phyloP scores from a whole-genome alignment of 2,329 filamentous ascomycete species.

The Colletotrichum kahawae region DNA sequence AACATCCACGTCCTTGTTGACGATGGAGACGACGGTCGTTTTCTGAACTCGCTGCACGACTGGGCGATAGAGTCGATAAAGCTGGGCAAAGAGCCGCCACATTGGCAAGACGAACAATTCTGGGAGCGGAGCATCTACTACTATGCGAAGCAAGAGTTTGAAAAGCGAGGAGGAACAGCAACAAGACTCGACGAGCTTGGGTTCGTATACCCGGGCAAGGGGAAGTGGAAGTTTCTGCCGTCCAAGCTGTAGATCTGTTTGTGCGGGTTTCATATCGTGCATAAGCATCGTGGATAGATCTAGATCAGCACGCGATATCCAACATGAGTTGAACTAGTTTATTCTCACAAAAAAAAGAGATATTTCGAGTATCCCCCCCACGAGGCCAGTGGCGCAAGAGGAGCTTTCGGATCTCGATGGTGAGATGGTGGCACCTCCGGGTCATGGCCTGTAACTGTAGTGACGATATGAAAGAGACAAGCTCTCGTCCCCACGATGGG shows the following conservation, averaged over 20 bases:
- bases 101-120: slow-evolving; percentile 73
- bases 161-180: slow-evolving; percentile 67
- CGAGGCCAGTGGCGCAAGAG: background rate
- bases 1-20: slow-evolving; percentile 53
- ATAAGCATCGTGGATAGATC: background rate
- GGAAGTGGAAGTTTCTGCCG: background rate
- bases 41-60: slow-evolving; percentile 72
- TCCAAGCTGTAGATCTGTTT: background rate
- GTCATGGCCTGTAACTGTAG: background rate
- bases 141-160: slow-evolving; percentile 75
- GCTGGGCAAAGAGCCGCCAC: slow-evolving; percentile 69
- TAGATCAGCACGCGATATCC: background rate
- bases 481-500: background rate
- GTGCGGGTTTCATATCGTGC: background rate
- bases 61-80: slow-evolving; percentile 60
- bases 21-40: slow-evolving; percentile 66
- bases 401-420: background rate
- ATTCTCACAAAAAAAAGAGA: background rate
- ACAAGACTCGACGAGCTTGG: slow-evolving; percentile 56
- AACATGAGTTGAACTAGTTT: background rate
- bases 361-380: background rate
- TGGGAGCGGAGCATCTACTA: slow-evolving; percentile 75
- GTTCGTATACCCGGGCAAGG: slow-evolving; percentile 21
- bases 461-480: background rate
- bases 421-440: background rate